phyloP scores from a whole-genome alignment of 352 stramenopile genomes.

The Phytophthora pistaciae region DNA sequence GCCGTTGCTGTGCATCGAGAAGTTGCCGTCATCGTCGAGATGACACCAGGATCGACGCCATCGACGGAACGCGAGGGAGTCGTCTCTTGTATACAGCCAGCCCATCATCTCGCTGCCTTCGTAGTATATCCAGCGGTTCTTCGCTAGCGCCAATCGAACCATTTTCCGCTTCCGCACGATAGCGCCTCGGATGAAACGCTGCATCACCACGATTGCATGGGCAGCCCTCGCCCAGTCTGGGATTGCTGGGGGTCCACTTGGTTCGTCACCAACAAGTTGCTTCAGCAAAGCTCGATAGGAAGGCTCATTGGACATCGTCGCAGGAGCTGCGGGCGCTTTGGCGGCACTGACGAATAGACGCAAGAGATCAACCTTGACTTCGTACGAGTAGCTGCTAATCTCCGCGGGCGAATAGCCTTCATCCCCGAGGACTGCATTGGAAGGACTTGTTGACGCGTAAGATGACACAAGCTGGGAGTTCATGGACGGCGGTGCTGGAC shows the following conservation, averaged over 20 bases:
- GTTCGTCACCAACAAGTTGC: slow-evolving; percentile 78
- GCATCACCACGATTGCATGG: slow-evolving; percentile 81
- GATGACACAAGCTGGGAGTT: slow-evolving; percentile 40
- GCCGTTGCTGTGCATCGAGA: slow-evolving; percentile 80
- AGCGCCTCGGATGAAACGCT: slow-evolving; percentile 82
- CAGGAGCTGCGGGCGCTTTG: slow-evolving; percentile 37
- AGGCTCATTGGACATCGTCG: slow-evolving; percentile 47
- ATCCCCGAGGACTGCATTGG: slow-evolving; percentile 40
- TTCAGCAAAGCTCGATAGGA: slow-evolving; percentile 82
- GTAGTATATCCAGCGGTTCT: slow-evolving; percentile 67
- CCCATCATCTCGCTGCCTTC: slow-evolving; percentile 76
- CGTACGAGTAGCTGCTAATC: slow-evolving; percentile 73
- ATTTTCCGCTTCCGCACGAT: slow-evolving; percentile 76
- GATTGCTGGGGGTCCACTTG: slow-evolving; percentile 43
- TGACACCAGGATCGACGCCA: slow-evolving; percentile 89
- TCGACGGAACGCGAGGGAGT: slow-evolving; percentile 84
- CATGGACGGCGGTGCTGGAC: slow-evolving; percentile 21
- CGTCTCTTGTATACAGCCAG: slow-evolving; percentile 86
- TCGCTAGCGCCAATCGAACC: slow-evolving; percentile 61
- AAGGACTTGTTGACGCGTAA: slow-evolving; percentile 45
- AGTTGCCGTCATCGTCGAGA: slow-evolving; percentile 70
- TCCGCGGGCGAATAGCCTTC: slow-evolving; percentile 17
- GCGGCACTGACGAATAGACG: slow-evolving; percentile 77
- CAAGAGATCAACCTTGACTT: slow-evolving; percentile 76
- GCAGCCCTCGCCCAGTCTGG: slow-evolving; percentile 78